Conservation (phyloP, 2,329 filamentous ascomycete genomes). For the Colletotrichum tropicale region DNA sequence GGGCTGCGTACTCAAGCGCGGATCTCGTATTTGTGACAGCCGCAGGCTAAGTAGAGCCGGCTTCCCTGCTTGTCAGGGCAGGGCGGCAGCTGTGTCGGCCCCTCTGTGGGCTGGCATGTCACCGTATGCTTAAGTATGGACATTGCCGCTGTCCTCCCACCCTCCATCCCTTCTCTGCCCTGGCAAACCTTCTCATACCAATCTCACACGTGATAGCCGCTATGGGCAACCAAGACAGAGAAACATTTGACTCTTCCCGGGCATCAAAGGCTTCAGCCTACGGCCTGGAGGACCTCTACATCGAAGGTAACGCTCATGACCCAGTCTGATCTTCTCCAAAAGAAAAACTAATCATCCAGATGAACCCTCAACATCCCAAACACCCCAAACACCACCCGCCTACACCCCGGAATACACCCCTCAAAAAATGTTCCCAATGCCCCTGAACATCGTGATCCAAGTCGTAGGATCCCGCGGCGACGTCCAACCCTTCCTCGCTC, state of each 20-base stretch:
- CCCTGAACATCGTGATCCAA: constrained; percentile 58
- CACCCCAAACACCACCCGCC: neutral
- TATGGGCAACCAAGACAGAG: neutral
- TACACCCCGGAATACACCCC: neutral
- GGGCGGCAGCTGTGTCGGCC: neutral
- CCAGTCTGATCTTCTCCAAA: neutral
- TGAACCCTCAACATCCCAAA: neutral
- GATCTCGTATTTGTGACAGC: neutral
- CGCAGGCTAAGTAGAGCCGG: neutral
- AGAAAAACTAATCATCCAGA: neutral
- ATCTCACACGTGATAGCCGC: neutral
- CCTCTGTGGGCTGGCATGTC: neutral
- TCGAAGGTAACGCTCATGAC: neutral
- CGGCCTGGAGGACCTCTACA: neutral
- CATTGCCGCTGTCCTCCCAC: neutral
- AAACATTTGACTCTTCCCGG: neutral
- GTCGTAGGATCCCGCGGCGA: constrained; percentile 59
- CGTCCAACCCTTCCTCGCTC: constrained; percentile 59
- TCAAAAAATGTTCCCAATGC: neutral
- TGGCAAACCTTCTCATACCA: neutral
- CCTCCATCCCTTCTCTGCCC: neutral
- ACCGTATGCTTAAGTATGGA: constrained; percentile 1
- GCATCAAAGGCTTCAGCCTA: neutral
- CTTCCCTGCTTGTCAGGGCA: neutral
- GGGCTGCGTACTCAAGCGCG: neutral